Base-by-base conservation (phyloP, 768 basidiomycete species). In the Astraeus odoratus region DNA sequence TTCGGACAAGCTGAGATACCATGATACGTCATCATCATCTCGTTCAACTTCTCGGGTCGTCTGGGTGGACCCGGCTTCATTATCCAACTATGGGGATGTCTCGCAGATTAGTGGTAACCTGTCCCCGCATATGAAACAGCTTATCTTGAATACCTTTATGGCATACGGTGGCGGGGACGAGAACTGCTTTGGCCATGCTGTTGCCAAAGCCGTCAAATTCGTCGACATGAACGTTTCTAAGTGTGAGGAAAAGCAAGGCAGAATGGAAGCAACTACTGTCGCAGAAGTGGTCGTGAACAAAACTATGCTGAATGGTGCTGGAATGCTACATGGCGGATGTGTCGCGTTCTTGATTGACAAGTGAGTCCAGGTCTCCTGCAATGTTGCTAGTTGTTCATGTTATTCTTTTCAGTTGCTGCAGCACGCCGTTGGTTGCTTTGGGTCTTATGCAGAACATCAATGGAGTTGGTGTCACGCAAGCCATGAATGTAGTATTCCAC, bases 261-360 rank as follows among this genome's bases (percentile, higher is more conserved):
- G 75, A 26, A 62, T 79, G 58, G 80, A 83, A 57, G 82, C 79
- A 5, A 73, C 70, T 4, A 79, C 80, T 18, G 65, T 76, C 7
- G 78, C 80, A 3, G 85, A 86, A 57, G 66, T 85, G 8, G 62
- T 71, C 39, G 79, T 84, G 37, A 71, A 73, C 42, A 80, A 80
- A 67, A 71, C 83, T 80, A 84, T 85, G 81, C 67, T 86, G 25
- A 87, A 86, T 52, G 83, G 83, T 10, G 81, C 81, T 20, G 80
- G 80, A 2, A 82, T 83, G 76, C 68, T 86, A 13, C 84, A 86
- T 51, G 84, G 85, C n/a, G 83, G 80, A 30, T 83, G 81, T 44
- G 59, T 86, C 26, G 79, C 82, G 36, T 85, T 85, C 62, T 67
- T 86, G 44, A 77, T 86, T 35, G 84, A 86, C 63, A 85, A 82